Base-by-base conservation (phyloP, 345 rosid genomes). In the Salix udensis region DNA sequence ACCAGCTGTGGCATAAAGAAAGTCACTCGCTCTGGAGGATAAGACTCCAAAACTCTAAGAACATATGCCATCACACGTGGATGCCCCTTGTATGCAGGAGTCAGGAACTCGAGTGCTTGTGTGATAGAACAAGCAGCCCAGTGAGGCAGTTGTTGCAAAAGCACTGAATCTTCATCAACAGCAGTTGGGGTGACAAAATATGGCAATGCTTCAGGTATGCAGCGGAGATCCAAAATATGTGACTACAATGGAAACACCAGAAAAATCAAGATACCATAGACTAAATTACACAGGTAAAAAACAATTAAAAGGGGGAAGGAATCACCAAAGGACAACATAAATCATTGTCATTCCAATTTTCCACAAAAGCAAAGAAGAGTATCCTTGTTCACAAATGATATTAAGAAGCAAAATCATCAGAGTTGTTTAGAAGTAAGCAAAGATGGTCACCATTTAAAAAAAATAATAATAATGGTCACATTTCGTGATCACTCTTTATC, bases 31-130 rank as follows among this genome's bases (percentile, higher is more conserved):
- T 89, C 99, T 67, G 97, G 99, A 85, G 99, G 99, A 86, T 96
- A 96, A 73, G 99, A 91, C 80, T 96, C 99, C 83, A 96, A 80
- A 77, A 96, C 99, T 85, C 99, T 88, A 76, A 96, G 89, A 78
- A 96, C 97, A 88, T 94, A 96, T 65, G 99, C 98, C 99, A 96
- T 96, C 80, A 96, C 98, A 75, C 99, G 98, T 48, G 95, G 95
- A 88, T 96, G 98, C 55, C 99, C 99, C 85, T 89, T 96, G 75
- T 92, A 92, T 77, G 89, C 89, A 65, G 99, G 98, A 82, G 93
- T 84, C 78, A 96, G 95, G 80, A 96, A 96, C 85, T 91, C 98
- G 21, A 96, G 98, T 77, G 97, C 98, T 88, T 90, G 94, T 42
- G 97, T 94, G 55, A 96, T 87, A 80, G 99, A 94, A 85, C 98